Percentiles rank a stretch among this genome's conserved stretches.
Conservation (phyloP, 176 grass and related monocot species). For the Triticum dicoccoides region DNA sequence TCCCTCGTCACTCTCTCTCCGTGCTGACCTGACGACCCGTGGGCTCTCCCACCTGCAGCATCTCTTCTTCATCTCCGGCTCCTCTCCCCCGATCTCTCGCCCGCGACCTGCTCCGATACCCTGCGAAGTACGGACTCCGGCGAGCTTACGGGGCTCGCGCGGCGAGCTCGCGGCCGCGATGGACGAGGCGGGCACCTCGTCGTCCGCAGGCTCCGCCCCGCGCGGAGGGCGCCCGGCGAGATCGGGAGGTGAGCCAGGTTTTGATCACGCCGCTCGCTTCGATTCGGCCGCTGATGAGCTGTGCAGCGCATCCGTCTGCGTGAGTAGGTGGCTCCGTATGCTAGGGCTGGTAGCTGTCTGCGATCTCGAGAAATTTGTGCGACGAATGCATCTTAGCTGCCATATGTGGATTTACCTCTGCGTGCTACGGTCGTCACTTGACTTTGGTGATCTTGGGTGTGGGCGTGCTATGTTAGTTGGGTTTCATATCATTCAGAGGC, state of each 20-base stretch:
- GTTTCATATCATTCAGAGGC: not conserved
- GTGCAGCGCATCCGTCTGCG: not conserved
- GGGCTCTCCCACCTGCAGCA: not conserved
- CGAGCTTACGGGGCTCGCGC: not conserved
- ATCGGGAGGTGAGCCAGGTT: conserved; percentile 59
- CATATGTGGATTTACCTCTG: not conserved
- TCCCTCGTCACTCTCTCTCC: not conserved
- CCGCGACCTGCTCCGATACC: not conserved
- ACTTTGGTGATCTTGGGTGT: not conserved
- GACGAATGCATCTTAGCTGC: not conserved
- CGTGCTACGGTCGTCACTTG: not conserved
- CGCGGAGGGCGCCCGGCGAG: conserved; percentile 29
- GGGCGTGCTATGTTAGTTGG: not conserved
- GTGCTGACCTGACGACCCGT: not conserved
- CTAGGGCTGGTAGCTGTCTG: not conserved
- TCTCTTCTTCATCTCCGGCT: not conserved
- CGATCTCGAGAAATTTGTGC: not conserved
- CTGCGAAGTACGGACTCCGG: conserved; percentile 21
- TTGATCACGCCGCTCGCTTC: not conserved
- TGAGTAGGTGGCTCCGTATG: not conserved
- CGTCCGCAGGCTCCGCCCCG: conserved; percentile 20
- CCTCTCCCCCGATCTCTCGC: not conserved
- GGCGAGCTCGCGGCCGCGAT: conserved; percentile 15
- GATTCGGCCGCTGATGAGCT: not conserved
- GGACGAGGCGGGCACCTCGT: conserved; percentile 59